phyloP scores from a whole-genome alignment of 1,284 basidiomycete species.

The Pterula multifida region DNA sequence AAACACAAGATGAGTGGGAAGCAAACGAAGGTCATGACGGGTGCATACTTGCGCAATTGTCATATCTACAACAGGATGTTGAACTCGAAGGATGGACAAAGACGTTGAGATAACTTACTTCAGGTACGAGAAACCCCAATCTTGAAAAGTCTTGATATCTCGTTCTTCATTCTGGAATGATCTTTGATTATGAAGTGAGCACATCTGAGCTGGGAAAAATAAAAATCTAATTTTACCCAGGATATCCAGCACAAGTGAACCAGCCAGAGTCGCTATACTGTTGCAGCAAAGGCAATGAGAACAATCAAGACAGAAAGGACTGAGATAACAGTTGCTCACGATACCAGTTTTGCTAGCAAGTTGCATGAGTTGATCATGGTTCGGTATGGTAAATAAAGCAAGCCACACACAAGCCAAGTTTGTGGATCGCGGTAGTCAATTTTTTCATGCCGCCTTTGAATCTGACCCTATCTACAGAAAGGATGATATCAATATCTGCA shows the following conservation, averaged over 20 bases:
- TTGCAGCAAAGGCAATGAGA: not conserved
- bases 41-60: constrained; percentile 38
- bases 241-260: constrained; percentile 36
- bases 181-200: not conserved
- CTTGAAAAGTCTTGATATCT: constrained; percentile 35
- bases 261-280: constrained; percentile 38
- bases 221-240: constrained; percentile 17
- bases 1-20: not conserved
- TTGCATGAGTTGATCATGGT: too few relatives aligned
- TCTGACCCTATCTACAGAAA: constrained; percentile 23
- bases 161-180: constrained; percentile 34
- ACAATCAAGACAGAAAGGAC: not conserved
- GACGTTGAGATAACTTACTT: constrained; percentile 29
- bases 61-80: constrained; percentile 27
- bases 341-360: constrained; percentile 36
- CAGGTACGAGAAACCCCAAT: constrained; percentile 49
- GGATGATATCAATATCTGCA: constrained; percentile 1
- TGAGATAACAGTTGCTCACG: constrained; percentile 22
- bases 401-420: constrained; percentile 39
- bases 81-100: constrained; percentile 1
- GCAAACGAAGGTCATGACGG: not conserved
- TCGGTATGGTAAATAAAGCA: too few relatives aligned
- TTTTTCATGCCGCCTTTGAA: constrained; percentile 29
- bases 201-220: not conserved
- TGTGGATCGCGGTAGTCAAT: constrained; percentile 37